Evolutionary conservation across 345 rosid species (phyloP).

Genomic region (Odontarrhena argentea): DNA sequence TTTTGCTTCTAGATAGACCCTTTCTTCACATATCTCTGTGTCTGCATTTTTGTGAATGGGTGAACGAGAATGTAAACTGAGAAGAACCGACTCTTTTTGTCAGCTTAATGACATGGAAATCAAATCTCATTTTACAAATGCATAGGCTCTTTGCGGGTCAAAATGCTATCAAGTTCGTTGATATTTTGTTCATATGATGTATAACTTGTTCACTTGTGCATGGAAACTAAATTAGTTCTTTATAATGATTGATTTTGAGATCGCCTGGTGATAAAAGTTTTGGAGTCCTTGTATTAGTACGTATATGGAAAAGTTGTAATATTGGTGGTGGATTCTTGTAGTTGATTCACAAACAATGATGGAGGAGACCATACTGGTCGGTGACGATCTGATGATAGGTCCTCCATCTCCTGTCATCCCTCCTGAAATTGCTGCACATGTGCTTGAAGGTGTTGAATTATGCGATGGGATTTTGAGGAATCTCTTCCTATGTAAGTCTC

Average conservation of each 20-base stretch:
- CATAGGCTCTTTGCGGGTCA: background rate
- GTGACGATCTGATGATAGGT: conserved; percentile 94
- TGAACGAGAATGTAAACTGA: background rate
- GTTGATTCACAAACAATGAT: conserved; percentile 90
- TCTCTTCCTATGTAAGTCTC: conserved; percentile 80
- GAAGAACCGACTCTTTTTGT: background rate
- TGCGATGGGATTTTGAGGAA: conserved; percentile 85
- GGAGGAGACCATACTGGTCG: conserved; percentile 95
- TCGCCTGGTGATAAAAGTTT: background rate
- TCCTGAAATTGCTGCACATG: conserved; percentile 87
- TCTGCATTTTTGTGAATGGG: background rate
- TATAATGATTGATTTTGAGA: conserved; percentile 9
- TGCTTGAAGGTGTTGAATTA: conserved; percentile 79
- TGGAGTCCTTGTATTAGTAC: background rate
- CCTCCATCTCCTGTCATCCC: conserved; percentile 91
- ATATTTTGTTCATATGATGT: conserved; percentile 8
- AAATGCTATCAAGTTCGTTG: conserved; percentile 3
- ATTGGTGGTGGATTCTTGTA: conserved; percentile 34
- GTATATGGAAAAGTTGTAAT: background rate
- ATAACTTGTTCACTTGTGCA: background rate
- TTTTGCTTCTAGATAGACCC: conserved; percentile 6
- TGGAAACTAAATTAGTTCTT: background rate
- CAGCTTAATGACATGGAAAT: conserved; percentile 1
- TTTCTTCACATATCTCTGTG: conserved; percentile 1
- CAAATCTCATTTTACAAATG: background rate